Evolutionary conservation across 495 filamentous ascomycete genomes (phyloP).

Genomic region (Parathielavia hyrcaniae): DNA sequence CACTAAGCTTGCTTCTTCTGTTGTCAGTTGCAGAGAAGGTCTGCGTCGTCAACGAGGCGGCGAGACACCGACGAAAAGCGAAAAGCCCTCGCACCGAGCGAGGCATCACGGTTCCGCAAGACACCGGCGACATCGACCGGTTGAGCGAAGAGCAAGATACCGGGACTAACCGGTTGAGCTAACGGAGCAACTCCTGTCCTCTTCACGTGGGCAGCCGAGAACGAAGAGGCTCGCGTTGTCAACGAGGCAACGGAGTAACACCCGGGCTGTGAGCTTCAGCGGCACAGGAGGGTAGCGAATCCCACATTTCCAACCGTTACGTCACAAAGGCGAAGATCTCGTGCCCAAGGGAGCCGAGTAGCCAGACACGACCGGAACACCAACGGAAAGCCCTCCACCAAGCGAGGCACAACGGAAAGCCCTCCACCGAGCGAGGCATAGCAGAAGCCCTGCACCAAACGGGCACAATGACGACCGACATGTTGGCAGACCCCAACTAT

Average conservation of each 20-base stretch:
- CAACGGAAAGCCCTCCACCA: too few relatives aligned
- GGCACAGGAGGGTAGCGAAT: neutral
- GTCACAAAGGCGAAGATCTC: neutral
- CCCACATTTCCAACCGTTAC: conserved; percentile 5
- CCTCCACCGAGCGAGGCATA: too few relatives aligned
- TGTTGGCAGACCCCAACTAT: too few relatives aligned
- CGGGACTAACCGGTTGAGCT: neutral
- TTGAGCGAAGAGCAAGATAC: neutral
- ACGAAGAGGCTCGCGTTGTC: neutral
- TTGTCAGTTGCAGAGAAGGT: neutral
- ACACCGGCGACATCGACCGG: neutral
- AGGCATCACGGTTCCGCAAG: neutral
- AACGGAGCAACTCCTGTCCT: neutral
- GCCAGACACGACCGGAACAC: conserved; percentile 6
- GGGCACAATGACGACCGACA: too few relatives aligned
- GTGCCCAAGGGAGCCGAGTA: conserved; percentile 7
- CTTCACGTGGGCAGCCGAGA: neutral
- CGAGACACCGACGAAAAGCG: neutral
- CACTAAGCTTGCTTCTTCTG: too few relatives aligned
- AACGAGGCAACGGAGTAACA: neutral
- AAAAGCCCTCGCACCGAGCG: too few relatives aligned
- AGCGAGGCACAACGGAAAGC: too few relatives aligned
- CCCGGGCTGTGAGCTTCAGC: neutral
- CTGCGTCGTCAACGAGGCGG: neutral
- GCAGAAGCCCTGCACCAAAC: too few relatives aligned